phyloP scores from a whole-genome alignment of 257 asterid genomes.

The Plectranthus barbatus region DNA sequence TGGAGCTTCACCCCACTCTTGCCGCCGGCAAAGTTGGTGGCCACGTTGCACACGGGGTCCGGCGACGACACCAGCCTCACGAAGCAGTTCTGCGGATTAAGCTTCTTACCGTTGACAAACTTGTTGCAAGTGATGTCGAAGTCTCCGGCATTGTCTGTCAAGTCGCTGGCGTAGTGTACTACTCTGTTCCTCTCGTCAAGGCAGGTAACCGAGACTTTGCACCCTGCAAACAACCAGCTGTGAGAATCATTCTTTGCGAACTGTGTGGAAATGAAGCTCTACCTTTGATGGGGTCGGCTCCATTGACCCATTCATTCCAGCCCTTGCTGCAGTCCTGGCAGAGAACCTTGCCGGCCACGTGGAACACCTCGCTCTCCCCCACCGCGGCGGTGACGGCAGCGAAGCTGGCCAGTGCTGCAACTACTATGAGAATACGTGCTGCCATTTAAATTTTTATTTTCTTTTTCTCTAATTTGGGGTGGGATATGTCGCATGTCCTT shows the following conservation, averaged over 20 bases:
- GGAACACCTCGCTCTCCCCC: slow-evolving; percentile 34
- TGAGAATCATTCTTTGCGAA: too few species aligned
- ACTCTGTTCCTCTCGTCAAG: slow-evolving; percentile 59
- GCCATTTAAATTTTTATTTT: slow-evolving; percentile 15
- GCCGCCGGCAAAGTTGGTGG: slow-evolving; percentile 80
- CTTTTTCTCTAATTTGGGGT: not conserved
- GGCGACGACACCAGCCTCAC: slow-evolving; percentile 78
- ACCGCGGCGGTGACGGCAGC: not conserved
- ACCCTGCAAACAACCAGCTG: slow-evolving; percentile 32
- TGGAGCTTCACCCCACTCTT: slow-evolving; percentile 57
- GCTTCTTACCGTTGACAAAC: slow-evolving; percentile 32
- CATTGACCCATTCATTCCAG: slow-evolving; percentile 70
- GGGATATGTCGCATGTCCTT: not conserved
- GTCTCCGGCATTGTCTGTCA: slow-evolving; percentile 53
- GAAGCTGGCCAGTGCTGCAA: not conserved
- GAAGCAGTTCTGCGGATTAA: slow-evolving; percentile 51
- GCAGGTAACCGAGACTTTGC: slow-evolving; percentile 69
- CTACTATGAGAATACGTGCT: slow-evolving; percentile 10
- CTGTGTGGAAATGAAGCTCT: too few species aligned
- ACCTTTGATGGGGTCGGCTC: slow-evolving; percentile 70
- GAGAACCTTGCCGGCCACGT: slow-evolving; percentile 63
- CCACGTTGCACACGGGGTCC: slow-evolving; percentile 70
- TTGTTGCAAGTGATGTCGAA: slow-evolving; percentile 44
- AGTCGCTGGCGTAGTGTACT: slow-evolving; percentile 63
- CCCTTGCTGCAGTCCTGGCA: slow-evolving; percentile 79